Base-by-base conservation (phyloP, 495 filamentous ascomycete genomes). In the Bathelium albidoporum region DNA sequence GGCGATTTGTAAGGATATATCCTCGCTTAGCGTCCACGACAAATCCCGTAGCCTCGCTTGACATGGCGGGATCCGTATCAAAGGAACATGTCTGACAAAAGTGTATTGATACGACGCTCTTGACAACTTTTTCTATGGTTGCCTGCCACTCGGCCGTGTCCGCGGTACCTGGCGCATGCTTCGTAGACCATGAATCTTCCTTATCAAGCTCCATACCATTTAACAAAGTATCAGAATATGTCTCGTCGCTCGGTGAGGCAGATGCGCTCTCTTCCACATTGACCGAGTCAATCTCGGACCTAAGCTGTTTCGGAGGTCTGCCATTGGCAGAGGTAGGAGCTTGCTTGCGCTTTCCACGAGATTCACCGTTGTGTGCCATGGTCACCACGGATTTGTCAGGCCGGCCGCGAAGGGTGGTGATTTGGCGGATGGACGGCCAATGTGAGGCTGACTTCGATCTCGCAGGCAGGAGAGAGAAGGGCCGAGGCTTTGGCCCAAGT, bases 21-120 rank as follows among this genome's bases (percentile, higher is more conserved):
- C 95, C 94, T 70, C 83, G 87, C 76, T 96, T 88, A 28, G 94
- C 89, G 80, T 99, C 95, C 18, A 99, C 94, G 26, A 99, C 92
- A 73, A 97, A 99, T 2, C 94, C 94, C 1, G 94, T 97, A 39
- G 94, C 94, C 75, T 99, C 95, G 70, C 89, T 95, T 18, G 91
- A 89, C 71, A 94, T 83, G 2, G 95, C 95, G 18, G 90, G 77
- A 67, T 97, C 95, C 18, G 94, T 97, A 72, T 99, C 94, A 72
- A 99, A 99, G 3, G 94, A 91, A 75, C 90, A 96, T 0, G 95
- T 97, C 78, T 97, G 93, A 73, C 93, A 97, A 79, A 99, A 99
- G 65, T 95, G 89, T 73, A 99, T 97, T 14, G 91, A 95, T 32
- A 99, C 95, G 1, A 97, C 94, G 60, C 88, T 95, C 66, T 84